Evolutionary conservation across 2,329 filamentous ascomycete genomes (phyloP).

Genomic region (Penicillium olsonii): DNA sequence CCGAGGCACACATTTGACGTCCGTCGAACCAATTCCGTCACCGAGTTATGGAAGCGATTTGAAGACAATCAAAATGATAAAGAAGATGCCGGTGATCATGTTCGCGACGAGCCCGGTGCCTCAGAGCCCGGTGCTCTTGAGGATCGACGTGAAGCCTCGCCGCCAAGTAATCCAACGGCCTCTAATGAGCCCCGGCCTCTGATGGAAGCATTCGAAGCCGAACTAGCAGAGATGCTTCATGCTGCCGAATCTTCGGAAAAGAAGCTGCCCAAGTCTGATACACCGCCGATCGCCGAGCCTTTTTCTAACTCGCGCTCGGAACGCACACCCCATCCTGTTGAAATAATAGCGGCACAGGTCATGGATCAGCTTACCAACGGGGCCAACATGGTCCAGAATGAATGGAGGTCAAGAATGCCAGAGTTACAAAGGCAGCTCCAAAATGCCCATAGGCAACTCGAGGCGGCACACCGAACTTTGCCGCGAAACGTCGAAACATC

Average conservation of each 20-base stretch:
- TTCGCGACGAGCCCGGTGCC: neutral
- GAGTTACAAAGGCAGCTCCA: slow-evolving; percentile 41
- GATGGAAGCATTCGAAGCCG: slow-evolving; percentile 42
- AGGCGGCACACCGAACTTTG: slow-evolving; percentile 36
- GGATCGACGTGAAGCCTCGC: slow-evolving; percentile 11
- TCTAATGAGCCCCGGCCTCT: slow-evolving; percentile 33
- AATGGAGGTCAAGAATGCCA: slow-evolving; percentile 38
- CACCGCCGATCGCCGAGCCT: slow-evolving; percentile 11
- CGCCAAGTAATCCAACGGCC: slow-evolving; percentile 11
- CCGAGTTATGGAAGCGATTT: slow-evolving; percentile 41
- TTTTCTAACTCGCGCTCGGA: slow-evolving; percentile 13
- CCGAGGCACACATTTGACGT: slow-evolving; percentile 52
- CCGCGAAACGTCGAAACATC: slow-evolving; percentile 39
- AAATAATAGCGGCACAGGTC: slow-evolving; percentile 34
- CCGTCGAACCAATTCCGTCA: slow-evolving; percentile 40
- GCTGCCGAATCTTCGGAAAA: slow-evolving; percentile 15
- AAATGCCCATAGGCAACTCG: slow-evolving; percentile 36
- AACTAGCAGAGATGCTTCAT: slow-evolving; percentile 39
- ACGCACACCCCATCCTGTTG: slow-evolving; percentile 26
- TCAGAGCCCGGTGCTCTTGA: slow-evolving; percentile 1
- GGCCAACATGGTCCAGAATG: slow-evolving; percentile 38
- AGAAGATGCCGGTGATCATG: neutral
- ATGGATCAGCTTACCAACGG: slow-evolving; percentile 37
- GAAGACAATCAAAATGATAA: slow-evolving; percentile 17
- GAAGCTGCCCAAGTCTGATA: slow-evolving; percentile 12